These are phyloP conservation scores for Blakeslea trispora DNA, from an alignment of 371 early-diverging fungal genomes.

Conservation along the genomic window DNA sequence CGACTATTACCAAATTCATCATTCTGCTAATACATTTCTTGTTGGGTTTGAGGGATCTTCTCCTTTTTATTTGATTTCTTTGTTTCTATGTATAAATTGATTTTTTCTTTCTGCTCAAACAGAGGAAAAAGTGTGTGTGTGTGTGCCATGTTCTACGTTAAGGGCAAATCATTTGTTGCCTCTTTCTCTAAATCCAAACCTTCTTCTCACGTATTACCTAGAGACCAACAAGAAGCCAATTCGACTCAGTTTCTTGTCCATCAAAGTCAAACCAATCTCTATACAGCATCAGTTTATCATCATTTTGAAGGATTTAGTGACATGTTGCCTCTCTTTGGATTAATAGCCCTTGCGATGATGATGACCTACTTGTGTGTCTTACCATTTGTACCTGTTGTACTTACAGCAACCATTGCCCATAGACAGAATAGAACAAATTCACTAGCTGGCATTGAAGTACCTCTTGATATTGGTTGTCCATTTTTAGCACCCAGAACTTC, in stretches of 20 bases:
- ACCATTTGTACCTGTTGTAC: slow-evolving; percentile 21
- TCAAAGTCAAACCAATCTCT: neutral
- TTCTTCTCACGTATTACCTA: neutral
- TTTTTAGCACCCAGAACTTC: slow-evolving; percentile 29
- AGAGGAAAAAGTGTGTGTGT: neutral
- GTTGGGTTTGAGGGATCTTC: no score
- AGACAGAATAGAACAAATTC: neutral
- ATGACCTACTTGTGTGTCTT: slow-evolving; percentile 29
- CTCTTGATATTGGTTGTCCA: slow-evolving; percentile 37
- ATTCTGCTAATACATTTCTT: neutral
- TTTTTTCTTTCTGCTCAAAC: neutral
- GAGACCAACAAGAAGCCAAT: neutral
- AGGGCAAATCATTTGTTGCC: slow-evolving; percentile 34
- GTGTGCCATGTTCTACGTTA: slow-evolving; percentile 42
- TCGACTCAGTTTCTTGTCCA: neutral
- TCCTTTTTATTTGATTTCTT: no score
- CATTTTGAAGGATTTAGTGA: slow-evolving; percentile 5
- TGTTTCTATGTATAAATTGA: no score
- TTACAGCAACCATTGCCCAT: slow-evolving; percentile 13
- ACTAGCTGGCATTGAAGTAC: slow-evolving; percentile 3
- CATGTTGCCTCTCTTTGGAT: slow-evolving; percentile 15
- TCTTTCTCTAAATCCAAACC: slow-evolving; percentile 25
- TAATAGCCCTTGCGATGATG: slow-evolving; percentile 11
- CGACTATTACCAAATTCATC: slow-evolving; percentile 18
- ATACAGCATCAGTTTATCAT: slow-evolving; percentile 4